A percentile compares a stretch with the other conserved stretches of the same genome.
Evolutionary conservation across 192 early-diverging fungal species (phyloP).

Genomic region (Haplosporangium gracile): DNA sequence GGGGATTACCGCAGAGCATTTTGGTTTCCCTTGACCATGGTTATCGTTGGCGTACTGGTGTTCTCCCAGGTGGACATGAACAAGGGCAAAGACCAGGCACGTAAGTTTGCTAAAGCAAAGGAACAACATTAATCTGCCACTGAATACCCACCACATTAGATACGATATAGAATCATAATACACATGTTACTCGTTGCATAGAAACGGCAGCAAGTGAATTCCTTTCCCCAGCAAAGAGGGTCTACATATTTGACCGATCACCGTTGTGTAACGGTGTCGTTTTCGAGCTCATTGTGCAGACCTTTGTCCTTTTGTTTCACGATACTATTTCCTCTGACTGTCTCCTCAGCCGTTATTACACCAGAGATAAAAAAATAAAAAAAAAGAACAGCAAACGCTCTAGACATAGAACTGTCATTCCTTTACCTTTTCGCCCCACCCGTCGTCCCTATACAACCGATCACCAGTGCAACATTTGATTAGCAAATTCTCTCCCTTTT

Average conservation of each 20-base stretch:
- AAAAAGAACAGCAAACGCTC: neutral
- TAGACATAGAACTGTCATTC: neutral
- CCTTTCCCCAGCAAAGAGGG: no score
- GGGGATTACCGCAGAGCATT: constrained; percentile 63
- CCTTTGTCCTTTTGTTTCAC: no score
- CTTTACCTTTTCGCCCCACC: neutral
- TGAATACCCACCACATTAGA: neutral
- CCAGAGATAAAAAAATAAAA: neutral
- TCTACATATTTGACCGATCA: no score
- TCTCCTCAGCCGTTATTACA: neutral
- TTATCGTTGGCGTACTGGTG: constrained; percentile 57
- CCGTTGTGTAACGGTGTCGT: no score
- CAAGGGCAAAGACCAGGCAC: constrained; percentile 66
- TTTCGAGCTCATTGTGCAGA: no score
- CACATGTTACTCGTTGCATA: neutral
- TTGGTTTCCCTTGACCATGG: constrained; percentile 61
- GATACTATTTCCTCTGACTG: neutral
- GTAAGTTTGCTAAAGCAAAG: constrained; percentile 3
- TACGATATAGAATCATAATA: neutral
- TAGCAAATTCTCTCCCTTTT: no score
- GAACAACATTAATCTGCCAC: neutral
- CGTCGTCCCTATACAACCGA: neutral
- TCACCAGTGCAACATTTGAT: no score
- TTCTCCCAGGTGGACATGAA: constrained; percentile 59
- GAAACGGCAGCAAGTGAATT: no score